Evolutionary conservation across 1,284 basidiomycete species (phyloP).

Genomic region (Heliocybe sulcata): DNA sequence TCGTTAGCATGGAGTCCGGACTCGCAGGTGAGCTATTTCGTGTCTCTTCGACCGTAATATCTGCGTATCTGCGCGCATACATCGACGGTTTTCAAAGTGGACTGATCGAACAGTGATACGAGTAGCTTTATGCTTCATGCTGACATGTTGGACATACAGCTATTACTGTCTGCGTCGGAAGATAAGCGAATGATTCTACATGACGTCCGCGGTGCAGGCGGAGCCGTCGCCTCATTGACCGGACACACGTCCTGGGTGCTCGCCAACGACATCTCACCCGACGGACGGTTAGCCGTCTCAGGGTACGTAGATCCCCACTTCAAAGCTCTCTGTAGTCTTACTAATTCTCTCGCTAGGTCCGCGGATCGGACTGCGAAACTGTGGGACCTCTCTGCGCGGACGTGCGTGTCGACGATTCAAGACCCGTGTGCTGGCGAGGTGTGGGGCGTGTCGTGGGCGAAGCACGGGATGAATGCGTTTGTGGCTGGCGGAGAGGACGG

Average conservation of each 20-base stretch:
- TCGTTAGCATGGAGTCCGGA: conserved; percentile 81
- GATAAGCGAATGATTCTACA: conserved; percentile 83
- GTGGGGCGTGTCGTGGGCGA: conserved; percentile 83
- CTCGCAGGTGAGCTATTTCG: conserved; percentile 37
- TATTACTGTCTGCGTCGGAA: conserved; percentile 80
- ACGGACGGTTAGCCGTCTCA: conserved; percentile 68
- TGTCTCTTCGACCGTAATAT: no score
- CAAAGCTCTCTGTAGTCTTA: conserved; percentile 4
- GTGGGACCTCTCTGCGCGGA: conserved; percentile 78
- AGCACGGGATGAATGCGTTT: conserved; percentile 53
- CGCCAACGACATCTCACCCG: conserved; percentile 71
- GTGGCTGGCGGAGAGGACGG: conserved; percentile 80
- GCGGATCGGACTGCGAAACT: conserved; percentile 83
- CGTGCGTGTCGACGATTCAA: conserved; percentile 71
- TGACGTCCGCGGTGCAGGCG: conserved; percentile 65
- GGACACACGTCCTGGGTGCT: conserved; percentile 88
- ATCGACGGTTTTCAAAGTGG: no score
- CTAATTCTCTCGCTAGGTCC: conserved; percentile 39
- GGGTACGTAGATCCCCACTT: conserved; percentile 47
- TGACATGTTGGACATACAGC: conserved; percentile 31
- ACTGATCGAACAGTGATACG: no score
- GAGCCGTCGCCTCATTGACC: conserved; percentile 73
- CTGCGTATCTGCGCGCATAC: neutral
- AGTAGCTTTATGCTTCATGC: no score
- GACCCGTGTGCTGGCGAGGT: conserved; percentile 64